Evolutionary conservation across 345 rosid species (phyloP).

Genomic region (Noccaea bulbosa): DNA sequence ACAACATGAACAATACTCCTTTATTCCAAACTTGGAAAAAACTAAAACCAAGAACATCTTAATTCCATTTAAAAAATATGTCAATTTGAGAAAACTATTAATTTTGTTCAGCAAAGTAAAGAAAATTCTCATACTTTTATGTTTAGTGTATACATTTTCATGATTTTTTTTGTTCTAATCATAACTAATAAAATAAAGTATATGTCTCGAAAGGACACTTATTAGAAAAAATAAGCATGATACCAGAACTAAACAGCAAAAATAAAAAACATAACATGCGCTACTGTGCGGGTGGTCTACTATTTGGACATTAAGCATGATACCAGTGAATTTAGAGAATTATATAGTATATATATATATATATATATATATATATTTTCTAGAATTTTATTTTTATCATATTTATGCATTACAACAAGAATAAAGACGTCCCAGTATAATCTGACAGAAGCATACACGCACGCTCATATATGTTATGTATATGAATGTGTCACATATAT

Average conservation of each 20-base stretch:
- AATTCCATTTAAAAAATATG: too few relatives aligned
- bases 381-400: neutral
- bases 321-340: neutral
- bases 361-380: neutral
- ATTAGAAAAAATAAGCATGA: too few relatives aligned
- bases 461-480: neutral
- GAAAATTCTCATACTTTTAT: neutral
- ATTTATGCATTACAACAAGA: neutral
- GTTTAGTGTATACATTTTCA: too few relatives aligned
- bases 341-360: neutral
- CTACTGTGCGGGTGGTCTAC: too few relatives aligned
- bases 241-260: too few relatives aligned
- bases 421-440: constrained; percentile 13
- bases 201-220: neutral
- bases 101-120: neutral
- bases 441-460: constrained; percentile 18
- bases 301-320: too few relatives aligned
- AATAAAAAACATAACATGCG: too few relatives aligned
- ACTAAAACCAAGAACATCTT: neutral
- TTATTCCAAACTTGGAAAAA: constrained; percentile 17
- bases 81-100: neutral
- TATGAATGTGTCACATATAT: constrained; percentile 1
- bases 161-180: neutral
- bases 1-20: constrained; percentile 12
- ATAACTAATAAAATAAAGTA: neutral